Conservation (phyloP, 139 green algal species). For the Dunaliella primolecta region DNA sequence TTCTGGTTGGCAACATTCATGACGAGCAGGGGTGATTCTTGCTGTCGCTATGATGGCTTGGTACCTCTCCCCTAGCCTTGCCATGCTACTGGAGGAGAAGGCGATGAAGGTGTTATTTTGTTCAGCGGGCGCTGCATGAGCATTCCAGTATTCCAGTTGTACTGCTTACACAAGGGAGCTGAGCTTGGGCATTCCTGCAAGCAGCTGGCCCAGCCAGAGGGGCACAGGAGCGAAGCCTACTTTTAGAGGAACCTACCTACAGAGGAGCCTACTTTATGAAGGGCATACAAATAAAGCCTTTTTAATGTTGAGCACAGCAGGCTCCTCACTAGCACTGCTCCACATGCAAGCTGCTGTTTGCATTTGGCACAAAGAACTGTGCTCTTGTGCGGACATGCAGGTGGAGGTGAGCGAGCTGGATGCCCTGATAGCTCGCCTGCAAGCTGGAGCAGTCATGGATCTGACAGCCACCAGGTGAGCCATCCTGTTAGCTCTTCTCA, state of each 20-base stretch:
- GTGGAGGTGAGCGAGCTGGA: background rate
- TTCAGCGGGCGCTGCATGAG: background rate
- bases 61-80: too few relatives aligned
- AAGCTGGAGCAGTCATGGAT: background rate
- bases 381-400: too few relatives aligned
- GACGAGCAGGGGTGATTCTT: too few relatives aligned
- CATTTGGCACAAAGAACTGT: too few relatives aligned
- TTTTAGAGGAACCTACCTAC: too few relatives aligned
- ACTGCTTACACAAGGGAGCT: background rate
- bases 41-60: too few relatives aligned
- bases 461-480: background rate
- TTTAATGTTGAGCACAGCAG: background rate
- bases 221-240: background rate
- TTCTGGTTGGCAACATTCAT: too few relatives aligned
- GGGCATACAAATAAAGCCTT: background rate
- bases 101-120: background rate
- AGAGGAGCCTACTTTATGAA: background rate
- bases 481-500: too few relatives aligned
- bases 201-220: background rate
- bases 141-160: background rate
- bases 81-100: too few relatives aligned
- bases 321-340: background rate
- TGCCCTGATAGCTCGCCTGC: background rate
- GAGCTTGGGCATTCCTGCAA: background rate
- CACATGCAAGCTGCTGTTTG: background rate